Evolutionary conservation across 495 filamentous ascomycete genomes (phyloP), one percentile per base, ranked within the genome.

Genomic region (Neurospora sp.): DNA sequence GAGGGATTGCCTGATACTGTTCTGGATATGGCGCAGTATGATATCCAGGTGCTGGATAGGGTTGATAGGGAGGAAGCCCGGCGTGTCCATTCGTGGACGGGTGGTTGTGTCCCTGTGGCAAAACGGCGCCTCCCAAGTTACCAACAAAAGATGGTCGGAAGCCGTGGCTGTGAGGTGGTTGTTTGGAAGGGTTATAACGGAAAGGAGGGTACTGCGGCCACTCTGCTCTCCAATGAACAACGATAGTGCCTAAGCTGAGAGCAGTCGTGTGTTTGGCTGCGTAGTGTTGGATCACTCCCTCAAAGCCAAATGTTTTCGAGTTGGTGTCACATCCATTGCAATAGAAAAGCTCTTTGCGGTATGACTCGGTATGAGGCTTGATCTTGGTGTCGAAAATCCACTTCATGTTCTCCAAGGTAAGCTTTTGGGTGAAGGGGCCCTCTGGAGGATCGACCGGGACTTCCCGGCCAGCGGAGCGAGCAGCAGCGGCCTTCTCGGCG

Each of bases 321-420:
- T 86, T 88, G 27, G 82, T 82, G 61, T 89, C 88, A 75, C 91
- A 93, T 27, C 83, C 86, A 77, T 88, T 90, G 79, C 92, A 95
- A 71, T 90, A 87, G 78, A 95, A 94, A 14, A 93, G 78, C 73
- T 94, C 91, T 75, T 89, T 91, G 71, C 83, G 80, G 72, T 85
- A 85, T 18, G 80, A 73, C 71, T 91, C 89, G 0, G 90, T 92
- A 38, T 86, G 76, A 7, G 88, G 88, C 74, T 89, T 91, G 76
- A 95, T 85, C 78, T 93, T 93, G 72, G 84, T 89, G 73, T 94
- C 91, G 74, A 90, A 93, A 39, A 94, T 82, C 88, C 89, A 94
- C 79, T 92, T 94, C 92, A 95, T 93, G 77, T 93, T 93, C 76
- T 94, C 92, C 72, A 95, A 83, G 2, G 90, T 90, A 65, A 94